A percentile compares a stretch with the other conserved stretches of the same genome.
These are phyloP conservation scores for Fistulifera solaris DNA, from an alignment of 108 stramenopile genomes.

Conservation along the genomic window DNA sequence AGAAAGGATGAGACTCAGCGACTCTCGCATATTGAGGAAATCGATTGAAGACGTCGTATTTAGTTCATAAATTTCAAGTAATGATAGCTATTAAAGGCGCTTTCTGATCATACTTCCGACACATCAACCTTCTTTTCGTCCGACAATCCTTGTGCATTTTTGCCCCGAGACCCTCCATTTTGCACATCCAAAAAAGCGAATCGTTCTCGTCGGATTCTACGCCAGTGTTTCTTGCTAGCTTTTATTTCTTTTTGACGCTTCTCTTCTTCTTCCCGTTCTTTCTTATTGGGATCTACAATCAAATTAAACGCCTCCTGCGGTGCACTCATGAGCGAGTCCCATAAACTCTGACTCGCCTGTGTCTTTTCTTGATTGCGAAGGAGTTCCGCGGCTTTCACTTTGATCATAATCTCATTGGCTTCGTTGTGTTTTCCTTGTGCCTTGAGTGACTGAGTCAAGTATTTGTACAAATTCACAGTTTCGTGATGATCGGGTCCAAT, in stretches of 20 bases:
- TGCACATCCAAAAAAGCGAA: slow-evolving; percentile 68
- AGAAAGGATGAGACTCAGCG: no score
- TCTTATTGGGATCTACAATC: slow-evolving; percentile 79
- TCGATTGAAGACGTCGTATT: no score
- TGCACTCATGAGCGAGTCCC: slow-evolving; percentile 51
- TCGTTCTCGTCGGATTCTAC: slow-evolving; percentile 71
- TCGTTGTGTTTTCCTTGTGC: slow-evolving; percentile 53
- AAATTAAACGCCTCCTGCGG: slow-evolving; percentile 63
- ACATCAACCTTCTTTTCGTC: no score
- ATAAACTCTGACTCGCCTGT: slow-evolving; percentile 58
- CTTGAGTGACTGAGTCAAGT: slow-evolving; percentile 52
- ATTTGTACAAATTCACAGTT: slow-evolving; percentile 55
- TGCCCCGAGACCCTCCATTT: no score
- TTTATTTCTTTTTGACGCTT: slow-evolving; percentile 67
- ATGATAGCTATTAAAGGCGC: no score
- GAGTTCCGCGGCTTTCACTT: slow-evolving; percentile 3
- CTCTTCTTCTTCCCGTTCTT: slow-evolving; percentile 79
- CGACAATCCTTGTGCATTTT: no score
- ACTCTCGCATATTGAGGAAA: no score
- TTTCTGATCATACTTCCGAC: no score
- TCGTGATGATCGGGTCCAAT: slow-evolving; percentile 82
- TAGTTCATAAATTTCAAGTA: no score
- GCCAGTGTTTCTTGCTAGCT: slow-evolving; percentile 71
- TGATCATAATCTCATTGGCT: slow-evolving; percentile 46
- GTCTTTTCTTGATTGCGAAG: slow-evolving; percentile 40